Conservation (phyloP, 441 rosid species). For the Croton setiger region DNA sequence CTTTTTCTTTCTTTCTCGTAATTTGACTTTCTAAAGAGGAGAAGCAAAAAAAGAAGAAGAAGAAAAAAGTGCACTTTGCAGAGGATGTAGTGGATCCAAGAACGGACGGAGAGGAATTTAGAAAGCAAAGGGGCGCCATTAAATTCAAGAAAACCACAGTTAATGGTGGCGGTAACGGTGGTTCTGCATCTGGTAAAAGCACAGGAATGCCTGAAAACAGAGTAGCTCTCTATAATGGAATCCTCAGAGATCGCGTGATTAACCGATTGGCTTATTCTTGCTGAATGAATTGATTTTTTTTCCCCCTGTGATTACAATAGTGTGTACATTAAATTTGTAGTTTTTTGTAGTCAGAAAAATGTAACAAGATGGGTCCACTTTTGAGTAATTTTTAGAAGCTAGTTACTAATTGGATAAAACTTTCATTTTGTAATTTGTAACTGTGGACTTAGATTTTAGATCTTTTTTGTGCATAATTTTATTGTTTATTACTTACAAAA, state of each 20-base stretch:
- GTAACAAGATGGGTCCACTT: no score
- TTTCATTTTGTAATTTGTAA: no score
- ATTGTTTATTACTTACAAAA: no score
- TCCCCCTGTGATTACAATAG: slow-evolving; percentile 1
- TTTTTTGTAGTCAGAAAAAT: no score
- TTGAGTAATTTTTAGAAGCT: no score
- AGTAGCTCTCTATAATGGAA: slow-evolving; percentile 61
- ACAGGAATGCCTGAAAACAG: slow-evolving; percentile 60
- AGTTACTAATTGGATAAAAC: no score
- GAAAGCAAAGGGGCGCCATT: slow-evolving; percentile 26
- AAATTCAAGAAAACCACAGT: slow-evolving; percentile 21
- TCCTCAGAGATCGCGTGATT: slow-evolving; percentile 52
- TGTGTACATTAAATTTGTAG: slow-evolving; percentile 14
- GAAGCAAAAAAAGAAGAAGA: slow-evolving; percentile 32
- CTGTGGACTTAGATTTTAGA: no score
- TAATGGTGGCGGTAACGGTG: background rate
- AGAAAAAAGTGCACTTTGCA: slow-evolving; percentile 58
- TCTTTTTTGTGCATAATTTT: no score
- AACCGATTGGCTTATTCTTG: slow-evolving; percentile 46
- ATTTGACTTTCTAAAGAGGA: slow-evolving; percentile 25
- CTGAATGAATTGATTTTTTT: slow-evolving; percentile 15
- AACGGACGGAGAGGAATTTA: slow-evolving; percentile 44
- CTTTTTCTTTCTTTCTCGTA: background rate
- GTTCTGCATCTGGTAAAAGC: slow-evolving; percentile 7
- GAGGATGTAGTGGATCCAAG: slow-evolving; percentile 59